Evolutionary conservation across 164 flowering plant species (phyloP).

Genomic region (Sextonia rubra): DNA sequence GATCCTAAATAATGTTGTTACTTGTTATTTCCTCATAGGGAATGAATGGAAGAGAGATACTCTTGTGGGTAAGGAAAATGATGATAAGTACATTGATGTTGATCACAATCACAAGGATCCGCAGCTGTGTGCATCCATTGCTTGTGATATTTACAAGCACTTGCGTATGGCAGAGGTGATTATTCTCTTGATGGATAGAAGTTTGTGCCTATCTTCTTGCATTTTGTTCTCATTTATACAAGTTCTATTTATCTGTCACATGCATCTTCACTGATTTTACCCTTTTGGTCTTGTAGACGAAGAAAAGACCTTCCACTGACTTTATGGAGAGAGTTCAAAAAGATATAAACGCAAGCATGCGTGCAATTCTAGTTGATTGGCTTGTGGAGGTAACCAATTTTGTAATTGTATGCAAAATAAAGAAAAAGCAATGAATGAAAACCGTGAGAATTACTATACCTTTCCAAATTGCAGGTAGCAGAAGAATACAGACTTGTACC

Average conservation of each 20-base stretch:
- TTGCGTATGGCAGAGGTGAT: conserved; percentile 82
- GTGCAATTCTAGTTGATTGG: conserved; percentile 90
- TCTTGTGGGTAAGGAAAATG: conserved; percentile 37
- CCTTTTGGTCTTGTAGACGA: conserved; percentile 33
- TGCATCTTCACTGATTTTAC: neutral
- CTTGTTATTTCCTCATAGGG: neutral
- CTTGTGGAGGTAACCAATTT: conserved; percentile 75
- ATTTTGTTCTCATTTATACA: too few species aligned
- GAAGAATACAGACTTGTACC: conserved; percentile 97
- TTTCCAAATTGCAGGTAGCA: conserved; percentile 54
- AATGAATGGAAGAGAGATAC: conserved; percentile 42
- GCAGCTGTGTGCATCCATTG: conserved; percentile 81
- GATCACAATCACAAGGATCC: conserved; percentile 63
- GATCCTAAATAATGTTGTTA: too few species aligned
- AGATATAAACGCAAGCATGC: conserved; percentile 88
- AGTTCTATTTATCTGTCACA: neutral
- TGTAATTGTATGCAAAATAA: neutral
- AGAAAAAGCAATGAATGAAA: neutral
- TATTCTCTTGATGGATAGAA: too few species aligned
- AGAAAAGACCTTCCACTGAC: conserved; percentile 83
- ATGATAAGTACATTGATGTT: conserved; percentile 37
- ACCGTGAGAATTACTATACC: neutral
- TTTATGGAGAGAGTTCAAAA: conserved; percentile 87
- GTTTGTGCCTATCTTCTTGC: too few species aligned
- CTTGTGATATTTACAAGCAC: conserved; percentile 90